These are phyloP conservation scores for Sphagnum magellanicum DNA, from an alignment of 228 moss, liverwort and hornwort genomes.

Conservation along the genomic window DNA sequence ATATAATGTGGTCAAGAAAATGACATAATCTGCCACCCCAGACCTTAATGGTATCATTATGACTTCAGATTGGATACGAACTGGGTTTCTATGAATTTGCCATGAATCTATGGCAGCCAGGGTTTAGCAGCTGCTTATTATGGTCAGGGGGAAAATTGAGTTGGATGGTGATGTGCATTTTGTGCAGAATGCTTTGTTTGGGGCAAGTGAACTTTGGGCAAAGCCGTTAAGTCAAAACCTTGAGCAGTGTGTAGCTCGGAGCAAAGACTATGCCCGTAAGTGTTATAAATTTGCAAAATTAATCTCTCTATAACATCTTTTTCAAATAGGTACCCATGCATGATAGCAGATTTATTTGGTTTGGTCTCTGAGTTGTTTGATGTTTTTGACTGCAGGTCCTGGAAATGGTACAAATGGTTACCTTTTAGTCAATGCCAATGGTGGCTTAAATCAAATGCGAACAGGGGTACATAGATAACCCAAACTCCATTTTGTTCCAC, in stretches of 20 bases:
- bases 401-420: constrained; percentile 66
- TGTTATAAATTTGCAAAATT: background rate
- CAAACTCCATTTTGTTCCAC: background rate
- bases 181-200: constrained; percentile 19
- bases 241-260: constrained; percentile 56
- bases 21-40: background rate
- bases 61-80: no score
- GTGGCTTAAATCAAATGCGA: constrained; percentile 96
- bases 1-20: background rate
- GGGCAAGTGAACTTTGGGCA: constrained; percentile 47
- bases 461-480: constrained; percentile 46
- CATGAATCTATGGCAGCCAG: no score
- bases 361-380: background rate
- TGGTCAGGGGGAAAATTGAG: no score
- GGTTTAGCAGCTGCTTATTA: no score
- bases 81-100: no score
- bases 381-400: constrained; percentile 10
- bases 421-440: constrained; percentile 84
- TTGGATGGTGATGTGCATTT: background rate
- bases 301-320: background rate
- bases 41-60: no score
- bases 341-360: no score
- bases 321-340: background rate
- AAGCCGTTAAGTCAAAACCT: constrained; percentile 57
- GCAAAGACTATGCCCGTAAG: constrained; percentile 44